phyloP scores from a whole-genome alignment of 257 asterid species.

The Solanum okadae region DNA sequence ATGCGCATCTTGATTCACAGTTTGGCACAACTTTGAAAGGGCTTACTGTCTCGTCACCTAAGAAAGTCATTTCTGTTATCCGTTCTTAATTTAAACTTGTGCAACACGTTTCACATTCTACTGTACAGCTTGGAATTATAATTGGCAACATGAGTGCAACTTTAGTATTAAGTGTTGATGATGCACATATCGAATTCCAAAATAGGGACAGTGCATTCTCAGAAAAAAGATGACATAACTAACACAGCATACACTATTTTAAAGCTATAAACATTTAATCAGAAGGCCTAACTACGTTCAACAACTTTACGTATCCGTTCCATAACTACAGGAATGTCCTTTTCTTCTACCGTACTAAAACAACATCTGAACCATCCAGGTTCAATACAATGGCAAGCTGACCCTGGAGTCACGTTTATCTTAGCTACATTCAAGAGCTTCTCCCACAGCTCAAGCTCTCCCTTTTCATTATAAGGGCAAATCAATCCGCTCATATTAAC shows the following conservation, averaged over 20 bases:
- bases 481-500: conserved; percentile 87
- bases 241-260: neutral
- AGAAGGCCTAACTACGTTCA: conserved; percentile 58
- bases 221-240: neutral
- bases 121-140: neutral
- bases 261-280: conserved; percentile 25
- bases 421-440: conserved; percentile 63
- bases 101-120: neutral
- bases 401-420: conserved; percentile 79
- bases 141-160: neutral
- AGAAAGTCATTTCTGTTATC: neutral
- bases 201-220: neutral
- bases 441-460: conserved; percentile 92
- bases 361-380: conserved; percentile 98
- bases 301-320: conserved; percentile 58
- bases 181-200: neutral
- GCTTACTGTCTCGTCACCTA: neutral
- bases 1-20: neutral
- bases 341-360: conserved; percentile 52
- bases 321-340: conserved; percentile 60
- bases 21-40: neutral
- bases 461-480: conserved; percentile 66
- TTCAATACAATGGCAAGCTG: conserved; percentile 94
- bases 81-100: neutral
- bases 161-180: neutral